Evolutionary conservation across 257 asterid genomes (phyloP).

Genomic region (Nicotiana benthamiana): DNA sequence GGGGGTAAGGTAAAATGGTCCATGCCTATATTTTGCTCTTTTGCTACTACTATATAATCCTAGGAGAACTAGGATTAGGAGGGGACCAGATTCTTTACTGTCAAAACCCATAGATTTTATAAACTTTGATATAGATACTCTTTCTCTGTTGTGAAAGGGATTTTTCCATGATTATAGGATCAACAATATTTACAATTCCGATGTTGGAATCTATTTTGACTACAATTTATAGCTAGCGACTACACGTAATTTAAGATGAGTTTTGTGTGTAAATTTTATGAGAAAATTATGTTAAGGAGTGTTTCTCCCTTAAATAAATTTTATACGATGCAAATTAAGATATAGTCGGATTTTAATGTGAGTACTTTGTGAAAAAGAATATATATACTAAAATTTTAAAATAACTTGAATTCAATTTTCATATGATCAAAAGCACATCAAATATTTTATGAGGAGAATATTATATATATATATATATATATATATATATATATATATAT

Average conservation of each 20-base stretch:
- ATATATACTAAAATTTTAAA: too few species aligned
- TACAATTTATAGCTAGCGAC: not conserved
- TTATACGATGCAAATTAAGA: too few species aligned
- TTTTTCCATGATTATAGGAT: not conserved
- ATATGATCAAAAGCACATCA: not conserved
- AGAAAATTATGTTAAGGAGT: too few species aligned
- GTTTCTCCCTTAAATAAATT: too few species aligned
- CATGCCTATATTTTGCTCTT: not conserved
- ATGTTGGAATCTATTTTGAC: constrained; percentile 4
- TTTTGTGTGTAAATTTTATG: not conserved
- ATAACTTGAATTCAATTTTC: not conserved
- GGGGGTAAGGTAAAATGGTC: constrained; percentile 1
- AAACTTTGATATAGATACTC: not conserved
- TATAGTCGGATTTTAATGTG: too few species aligned
- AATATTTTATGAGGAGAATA: too few species aligned
- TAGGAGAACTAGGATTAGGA: not conserved
- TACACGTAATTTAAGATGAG: not conserved
- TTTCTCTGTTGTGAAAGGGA: not conserved
- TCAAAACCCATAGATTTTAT: not conserved
- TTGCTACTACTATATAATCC: not conserved
- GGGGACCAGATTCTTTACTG: not conserved
- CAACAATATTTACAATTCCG: not conserved
- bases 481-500: too few species aligned
- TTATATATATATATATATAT: too few species aligned
- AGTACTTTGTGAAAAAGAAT: too few species aligned